Evolutionary conservation across 495 filamentous ascomycete genomes (phyloP), one percentile per base, ranked within the genome.

Genomic region (Haplographium delicatum): DNA sequence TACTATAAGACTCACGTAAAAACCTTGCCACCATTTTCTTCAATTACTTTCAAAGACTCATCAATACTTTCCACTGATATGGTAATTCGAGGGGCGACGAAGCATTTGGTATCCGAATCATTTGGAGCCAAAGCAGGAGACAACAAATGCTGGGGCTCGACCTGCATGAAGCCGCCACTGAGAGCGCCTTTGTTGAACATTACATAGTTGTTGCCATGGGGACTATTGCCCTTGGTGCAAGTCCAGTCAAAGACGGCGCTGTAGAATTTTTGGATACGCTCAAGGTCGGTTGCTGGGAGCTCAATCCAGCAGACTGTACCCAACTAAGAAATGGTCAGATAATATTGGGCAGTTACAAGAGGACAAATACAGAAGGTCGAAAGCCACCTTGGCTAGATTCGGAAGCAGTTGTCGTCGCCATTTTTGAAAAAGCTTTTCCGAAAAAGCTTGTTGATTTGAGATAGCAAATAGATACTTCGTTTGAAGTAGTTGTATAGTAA

Each of bases 201-300:
- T 28, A 38, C 26, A n/a, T 33, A 24, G 10, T 51, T 30, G 8
- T 19, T 3, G 30, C 23, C 3, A 19, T 18, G 16, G 38, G 26
- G 5, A 18, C 10, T 19, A n/a, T n/a, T n/a, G n/a, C n/a, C n/a
- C 24, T 22, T 33, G 44, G 38, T 54, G 39, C 24, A 49, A 3
- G 37, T 44, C 61, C 58, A 61, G 46, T 37, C 52, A 31, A 64
- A 55, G 24, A 61, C 38, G 19, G 33, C 31, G 6, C 27, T 13
- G 46, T 59, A 64, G 59, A 64, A 61, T 18, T 33, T 49, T 31
- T 51, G 42, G 37, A 49, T 53, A 16, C 61, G 50, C 1, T 19
- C 18, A 16, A 64, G 35, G 48, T 61, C 53, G 11, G 25, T 34
- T 10, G 35, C 40, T 6, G 58, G 61, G 34, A 63, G 47, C 25